Evolutionary conservation across 108 stramenopile genomes (phyloP), one percentile per base, ranked within the genome.

Genomic region (Skeletonema costatum): DNA sequence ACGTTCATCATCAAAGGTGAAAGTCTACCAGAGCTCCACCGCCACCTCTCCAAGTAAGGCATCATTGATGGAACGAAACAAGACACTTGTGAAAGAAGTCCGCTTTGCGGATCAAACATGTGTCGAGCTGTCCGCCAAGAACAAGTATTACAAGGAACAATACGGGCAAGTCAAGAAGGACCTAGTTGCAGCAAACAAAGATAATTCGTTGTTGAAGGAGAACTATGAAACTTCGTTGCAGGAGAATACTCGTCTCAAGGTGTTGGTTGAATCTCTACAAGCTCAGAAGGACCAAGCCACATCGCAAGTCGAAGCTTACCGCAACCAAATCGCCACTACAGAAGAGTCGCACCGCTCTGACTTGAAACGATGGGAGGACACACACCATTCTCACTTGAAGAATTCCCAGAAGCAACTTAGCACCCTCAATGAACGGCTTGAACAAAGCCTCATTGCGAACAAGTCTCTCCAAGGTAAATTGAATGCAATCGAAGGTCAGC

Each of bases 61-160:
- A 30, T 71, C 81, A 5, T 78, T 95, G 36, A 65, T 75, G 71
- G 84, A 92, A 60, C 89, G 94, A n/a, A 90, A 92, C 65, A 81
- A 92, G 48, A 91, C 89, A 32, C 77, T 95, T 10, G 88, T 90
- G 39, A 92, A 87, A 68, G 94, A 95, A 77, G 90, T 95, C 16
- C 82, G 92, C 4, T 95, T 95, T 71, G 92, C 92, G 4, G 94
- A 93, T 77, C 90, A 92, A 72, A 93, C 94, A 11, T 95, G 94
- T 74, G 89, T 95, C 11, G 94, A 92, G 69, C 75, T 95, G 5
- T 62, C 77, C 13, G 80, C 77, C n/a, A 77, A 71, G 21, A 75
- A 81, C 29, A 82, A 82, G 33, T 64, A 50, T 33, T 69, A 75
- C 39, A 75, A 82, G 62, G 62, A 36, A 39, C 56, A 82, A 42